A percentile compares a stretch with the other conserved stretches of the same genome.
Evolutionary conservation across 2,329 filamentous ascomycete genomes (phyloP).

Genomic region (Xylaria sp.): DNA sequence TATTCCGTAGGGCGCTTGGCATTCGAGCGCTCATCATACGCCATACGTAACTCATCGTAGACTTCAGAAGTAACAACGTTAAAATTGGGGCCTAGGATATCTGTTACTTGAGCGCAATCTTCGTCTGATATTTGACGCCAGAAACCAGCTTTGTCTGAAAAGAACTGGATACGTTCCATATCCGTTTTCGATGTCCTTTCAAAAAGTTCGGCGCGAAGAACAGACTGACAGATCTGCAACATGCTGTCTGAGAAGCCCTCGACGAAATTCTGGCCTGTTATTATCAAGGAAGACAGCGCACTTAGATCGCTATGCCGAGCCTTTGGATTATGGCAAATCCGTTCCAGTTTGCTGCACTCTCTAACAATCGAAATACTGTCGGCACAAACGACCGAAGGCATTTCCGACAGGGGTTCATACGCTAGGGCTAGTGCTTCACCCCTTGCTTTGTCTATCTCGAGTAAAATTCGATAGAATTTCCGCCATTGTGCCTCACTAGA

Average conservation of each 20-base stretch:
- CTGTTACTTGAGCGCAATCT: constrained; percentile 76
- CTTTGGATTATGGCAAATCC: constrained; percentile 77
- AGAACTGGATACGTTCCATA: constrained; percentile 77
- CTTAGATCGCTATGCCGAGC: constrained; percentile 60
- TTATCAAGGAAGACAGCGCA: constrained; percentile 69
- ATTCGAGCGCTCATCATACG: constrained; percentile 57
- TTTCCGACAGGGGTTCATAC: constrained; percentile 74
- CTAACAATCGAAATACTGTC: constrained; percentile 84
- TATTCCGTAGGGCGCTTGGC: constrained; percentile 46
- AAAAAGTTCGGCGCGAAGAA: constrained; percentile 78
- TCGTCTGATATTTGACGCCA: constrained; percentile 84
- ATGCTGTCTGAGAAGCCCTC: constrained; percentile 77
- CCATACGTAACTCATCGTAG: constrained; percentile 64
- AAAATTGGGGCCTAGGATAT: constrained; percentile 74
- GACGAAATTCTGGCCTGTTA: constrained; percentile 76
- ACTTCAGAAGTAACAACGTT: constrained; percentile 66
- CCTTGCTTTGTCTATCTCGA: constrained; percentile 86
- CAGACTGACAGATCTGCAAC: constrained; percentile 72
- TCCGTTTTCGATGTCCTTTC: constrained; percentile 77
- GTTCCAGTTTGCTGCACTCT: constrained; percentile 81
- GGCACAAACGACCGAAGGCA: constrained; percentile 86
- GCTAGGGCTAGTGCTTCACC: constrained; percentile 83
- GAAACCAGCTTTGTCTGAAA: constrained; percentile 84
- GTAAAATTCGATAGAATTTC: constrained; percentile 84
- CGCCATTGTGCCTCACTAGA: constrained; percentile 88